Evolutionary conservation across 257 asterid species (phyloP).

Genomic region (Solanum habrochaites): DNA sequence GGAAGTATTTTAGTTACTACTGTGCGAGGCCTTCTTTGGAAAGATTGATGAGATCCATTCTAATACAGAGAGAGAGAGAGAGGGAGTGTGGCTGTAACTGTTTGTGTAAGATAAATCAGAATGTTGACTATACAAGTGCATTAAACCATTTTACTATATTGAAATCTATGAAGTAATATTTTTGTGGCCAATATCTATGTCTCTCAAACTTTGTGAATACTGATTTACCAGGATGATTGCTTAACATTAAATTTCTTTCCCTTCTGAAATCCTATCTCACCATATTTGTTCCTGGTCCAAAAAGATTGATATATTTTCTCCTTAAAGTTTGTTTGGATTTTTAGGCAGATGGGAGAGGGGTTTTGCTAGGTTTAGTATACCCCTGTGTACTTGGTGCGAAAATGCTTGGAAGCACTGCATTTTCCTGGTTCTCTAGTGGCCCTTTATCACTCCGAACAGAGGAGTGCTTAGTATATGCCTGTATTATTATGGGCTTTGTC

Average conservation of each 20-base stretch:
- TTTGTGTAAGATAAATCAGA: neutral
- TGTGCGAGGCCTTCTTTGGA: neutral
- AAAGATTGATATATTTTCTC: neutral
- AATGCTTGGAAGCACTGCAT: conserved; percentile 90
- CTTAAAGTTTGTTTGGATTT: conserved; percentile 11
- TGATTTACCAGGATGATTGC: neutral
- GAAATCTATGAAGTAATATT: neutral
- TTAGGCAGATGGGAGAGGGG: conserved; percentile 96
- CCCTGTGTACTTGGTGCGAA: conserved; percentile 84
- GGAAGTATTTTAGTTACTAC: neutral
- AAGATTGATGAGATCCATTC: neutral
- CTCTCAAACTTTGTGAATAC: neutral
- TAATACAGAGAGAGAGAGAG: neutral
- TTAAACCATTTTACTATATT: neutral
- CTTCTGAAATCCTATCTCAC: neutral
- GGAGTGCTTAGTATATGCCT: conserved; percentile 50
- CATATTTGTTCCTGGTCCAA: neutral
- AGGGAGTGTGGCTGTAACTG: neutral
- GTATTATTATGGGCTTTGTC: conserved; percentile 49
- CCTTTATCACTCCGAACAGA: conserved; percentile 55
- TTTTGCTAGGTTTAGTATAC: conserved; percentile 66
- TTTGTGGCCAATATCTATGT: neutral
- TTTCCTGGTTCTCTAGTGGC: conserved; percentile 66
- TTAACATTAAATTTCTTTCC: neutral
- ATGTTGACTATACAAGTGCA: neutral